Evolutionary conservation across 2,329 filamentous ascomycete species (phyloP), one percentile per base, ranked within the genome.

Genomic region (Fusarium longipes): DNA sequence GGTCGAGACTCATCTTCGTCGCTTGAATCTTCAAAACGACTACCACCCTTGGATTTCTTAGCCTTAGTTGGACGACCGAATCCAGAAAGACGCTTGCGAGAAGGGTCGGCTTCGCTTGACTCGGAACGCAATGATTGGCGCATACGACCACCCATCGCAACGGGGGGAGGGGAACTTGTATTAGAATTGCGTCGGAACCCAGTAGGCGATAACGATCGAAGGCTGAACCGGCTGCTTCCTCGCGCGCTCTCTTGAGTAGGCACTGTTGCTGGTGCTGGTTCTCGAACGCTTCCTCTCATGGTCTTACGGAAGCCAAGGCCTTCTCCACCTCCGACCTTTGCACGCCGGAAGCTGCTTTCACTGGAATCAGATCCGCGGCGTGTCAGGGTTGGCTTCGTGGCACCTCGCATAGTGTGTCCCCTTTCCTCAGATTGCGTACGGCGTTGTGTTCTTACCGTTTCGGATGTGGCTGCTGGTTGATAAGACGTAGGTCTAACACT

Each of bases 291-390:
- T 27, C 71, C 66, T 60, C 93, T 86, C 91, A 97, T 92, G 3
- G 91, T 93, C 50, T 83, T 85, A 57, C 89, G 89, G 82, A 97
- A 92, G 2, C 82, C 84, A 52, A 88, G 85, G 1, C 83, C 83
- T 40, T 82, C 78, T 38, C 78, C 78, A 8, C 77, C 75, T 50
- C 80, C 75, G 35, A 84, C 79, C 63, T 86, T 85, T 40, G 82
- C 78, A 27, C 92, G 89, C 73, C 87, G 91, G 81, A 97, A 97
- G 75, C 93, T 97, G 78, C 92, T 97, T 42, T 92, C 89, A 72
- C 90, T 93, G 27, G 86, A 89, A 68, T 89, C 87, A 1, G 89
- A 91, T 18, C 80, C 82, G 11, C 81, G 84, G 3, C 89, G 84
- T 57, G 81, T 79, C 10, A 87, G 77, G 7, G 73, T 70, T 14